Percentiles rank a stretch among this genome's conserved stretches.
Evolutionary conservation across 805 yeast genomes (phyloP).

Genomic region (Pichia nanzhaoensis): DNA sequence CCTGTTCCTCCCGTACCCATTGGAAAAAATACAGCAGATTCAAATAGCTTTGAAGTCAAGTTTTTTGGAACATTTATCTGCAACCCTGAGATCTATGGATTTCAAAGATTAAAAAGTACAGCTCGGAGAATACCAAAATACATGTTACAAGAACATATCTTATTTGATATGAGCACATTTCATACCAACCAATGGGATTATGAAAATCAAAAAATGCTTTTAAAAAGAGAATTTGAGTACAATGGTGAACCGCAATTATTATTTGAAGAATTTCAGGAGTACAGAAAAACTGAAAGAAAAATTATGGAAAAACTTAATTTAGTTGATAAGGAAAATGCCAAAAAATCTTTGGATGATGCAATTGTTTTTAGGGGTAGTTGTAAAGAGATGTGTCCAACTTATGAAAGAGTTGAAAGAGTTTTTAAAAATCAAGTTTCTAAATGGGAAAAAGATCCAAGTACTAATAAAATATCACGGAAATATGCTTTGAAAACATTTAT

Average conservation of each 20-base stretch:
- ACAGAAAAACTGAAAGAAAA: constrained; percentile 68
- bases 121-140: constrained; percentile 26
- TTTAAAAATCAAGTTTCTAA: constrained; percentile 80
- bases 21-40: neutral
- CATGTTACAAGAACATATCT: constrained; percentile 27
- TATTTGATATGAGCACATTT: constrained; percentile 31
- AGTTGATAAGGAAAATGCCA: constrained; percentile 80
- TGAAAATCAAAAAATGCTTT: constrained; percentile 61
- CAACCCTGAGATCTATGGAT: constrained; percentile 27
- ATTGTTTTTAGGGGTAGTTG: constrained; percentile 85
- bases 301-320: constrained; percentile 75
- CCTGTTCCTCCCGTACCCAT: neutral
- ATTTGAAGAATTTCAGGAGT: constrained; percentile 65
- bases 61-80: constrained; percentile 27
- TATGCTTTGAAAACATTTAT: constrained; percentile 87
- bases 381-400: constrained; percentile 89
- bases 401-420: constrained; percentile 82
- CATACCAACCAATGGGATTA: constrained; percentile 59
- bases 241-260: constrained; percentile 57
- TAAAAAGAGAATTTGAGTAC: constrained; percentile 38
- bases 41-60: constrained; percentile 19
- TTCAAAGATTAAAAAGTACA: constrained; percentile 17
- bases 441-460: constrained; percentile 61
- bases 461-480: constrained; percentile 48
- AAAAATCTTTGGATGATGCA: constrained; percentile 83